Evolutionary conservation across 1,284 basidiomycete species (phyloP).

Genomic region (Lentinula novae-zelandiae): DNA sequence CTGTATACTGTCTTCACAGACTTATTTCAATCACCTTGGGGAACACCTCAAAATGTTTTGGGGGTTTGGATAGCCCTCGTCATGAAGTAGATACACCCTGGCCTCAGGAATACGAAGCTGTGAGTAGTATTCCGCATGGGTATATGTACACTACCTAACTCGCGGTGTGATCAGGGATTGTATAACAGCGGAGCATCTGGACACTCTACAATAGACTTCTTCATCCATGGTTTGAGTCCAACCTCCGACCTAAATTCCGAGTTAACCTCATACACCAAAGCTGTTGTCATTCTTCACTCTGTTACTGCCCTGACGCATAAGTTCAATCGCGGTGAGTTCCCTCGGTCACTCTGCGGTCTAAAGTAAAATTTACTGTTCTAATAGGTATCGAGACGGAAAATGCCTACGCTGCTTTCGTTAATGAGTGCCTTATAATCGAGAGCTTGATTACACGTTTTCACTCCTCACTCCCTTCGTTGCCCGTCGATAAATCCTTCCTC

Average conservation of each 20-base stretch:
- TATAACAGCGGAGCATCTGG: neutral
- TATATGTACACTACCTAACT: neutral
- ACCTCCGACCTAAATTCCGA: neutral
- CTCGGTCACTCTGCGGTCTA: neutral
- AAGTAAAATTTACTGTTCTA: neutral
- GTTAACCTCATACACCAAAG: slow-evolving; percentile 4
- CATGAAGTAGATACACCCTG: slow-evolving; percentile 31
- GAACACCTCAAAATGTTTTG: slow-evolving; percentile 16
- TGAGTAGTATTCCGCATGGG: neutral
- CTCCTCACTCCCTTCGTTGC: neutral
- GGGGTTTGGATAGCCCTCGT: slow-evolving; percentile 17
- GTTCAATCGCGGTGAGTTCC: slow-evolving; percentile 8
- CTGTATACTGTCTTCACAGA: slow-evolving; percentile 30
- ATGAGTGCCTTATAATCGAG: slow-evolving; percentile 3
- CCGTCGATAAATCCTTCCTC: neutral
- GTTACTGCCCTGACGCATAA: slow-evolving; percentile 5
- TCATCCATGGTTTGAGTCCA: neutral
- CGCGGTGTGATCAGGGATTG: neutral
- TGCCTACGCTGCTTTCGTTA: slow-evolving; percentile 1
- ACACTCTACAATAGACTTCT: slow-evolving; percentile 9
- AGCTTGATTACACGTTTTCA: slow-evolving; percentile 5
- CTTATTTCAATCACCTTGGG: slow-evolving; percentile 26
- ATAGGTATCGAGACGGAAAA: slow-evolving; percentile 9
- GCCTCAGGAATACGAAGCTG: slow-evolving; percentile 25
- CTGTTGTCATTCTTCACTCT: slow-evolving; percentile 8